Conservation (phyloP, 75 land plant species). For the Pinus albicaulis region DNA sequence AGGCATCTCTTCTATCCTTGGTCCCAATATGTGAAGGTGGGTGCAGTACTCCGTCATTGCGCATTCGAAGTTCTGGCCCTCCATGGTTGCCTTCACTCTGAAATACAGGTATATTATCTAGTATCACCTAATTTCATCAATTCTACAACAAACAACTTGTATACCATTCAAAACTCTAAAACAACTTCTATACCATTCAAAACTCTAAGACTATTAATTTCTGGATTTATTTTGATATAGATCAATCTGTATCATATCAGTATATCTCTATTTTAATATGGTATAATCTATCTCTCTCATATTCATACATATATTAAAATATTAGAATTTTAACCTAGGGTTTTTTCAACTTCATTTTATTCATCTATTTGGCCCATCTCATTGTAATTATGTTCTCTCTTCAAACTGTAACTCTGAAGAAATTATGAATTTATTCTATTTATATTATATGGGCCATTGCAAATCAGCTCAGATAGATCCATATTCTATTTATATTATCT, state of each 20-base stretch:
- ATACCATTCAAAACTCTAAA: background rate
- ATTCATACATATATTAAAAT: background rate
- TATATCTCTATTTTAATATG: no score
- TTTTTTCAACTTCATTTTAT: slow-evolving; percentile 4
- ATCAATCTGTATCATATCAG: no score
- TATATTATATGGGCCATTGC: no score
- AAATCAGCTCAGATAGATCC: no score
- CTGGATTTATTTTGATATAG: background rate
- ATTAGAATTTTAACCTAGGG: slow-evolving; percentile 5
- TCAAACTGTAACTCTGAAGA: no score
- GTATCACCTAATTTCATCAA: background rate
- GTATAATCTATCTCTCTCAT: no score
- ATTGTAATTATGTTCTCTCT: no score
- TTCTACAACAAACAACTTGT: background rate
- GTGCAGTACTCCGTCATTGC: slow-evolving; percentile 59
- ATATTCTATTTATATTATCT: no score
- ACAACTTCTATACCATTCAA: background rate
- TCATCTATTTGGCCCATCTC: no score
- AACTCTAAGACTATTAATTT: background rate
- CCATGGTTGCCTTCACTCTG: slow-evolving; percentile 54
- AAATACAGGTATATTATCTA: slow-evolving; percentile 34
- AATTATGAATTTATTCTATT: no score
- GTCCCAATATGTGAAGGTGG: slow-evolving; percentile 67
- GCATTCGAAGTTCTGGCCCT: slow-evolving; percentile 71
- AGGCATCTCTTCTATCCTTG: slow-evolving; percentile 55